Percentiles rank a stretch among this genome's conserved stretches.
Evolutionary conservation across 106 monocot genomes (phyloP).

Genomic region (Dendrobium nobile): DNA sequence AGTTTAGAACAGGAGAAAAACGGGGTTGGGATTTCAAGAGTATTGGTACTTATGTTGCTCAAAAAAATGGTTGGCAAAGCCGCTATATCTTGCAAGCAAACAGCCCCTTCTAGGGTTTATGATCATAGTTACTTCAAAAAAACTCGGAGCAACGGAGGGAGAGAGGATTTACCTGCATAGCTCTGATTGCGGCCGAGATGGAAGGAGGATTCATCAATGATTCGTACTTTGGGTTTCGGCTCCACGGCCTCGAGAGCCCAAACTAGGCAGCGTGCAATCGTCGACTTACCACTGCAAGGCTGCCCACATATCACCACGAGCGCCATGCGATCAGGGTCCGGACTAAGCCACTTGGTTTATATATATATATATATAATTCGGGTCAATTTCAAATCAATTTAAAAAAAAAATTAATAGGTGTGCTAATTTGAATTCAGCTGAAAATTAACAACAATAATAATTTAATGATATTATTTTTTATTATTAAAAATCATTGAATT

Average conservation of each 20-base stretch:
- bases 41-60: no score
- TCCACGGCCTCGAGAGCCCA: constrained; percentile 37
- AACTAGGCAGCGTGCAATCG: constrained; percentile 46
- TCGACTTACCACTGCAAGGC: constrained; percentile 96
- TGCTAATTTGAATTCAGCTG: no score
- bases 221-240: constrained; percentile 51
- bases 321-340: constrained; percentile 36
- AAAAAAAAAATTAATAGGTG: no score
- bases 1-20: no score
- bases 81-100: background rate
- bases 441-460: no score
- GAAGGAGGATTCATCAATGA: constrained; percentile 92
- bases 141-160: background rate
- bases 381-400: no score
- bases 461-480: no score
- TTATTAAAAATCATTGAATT: no score
- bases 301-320: constrained; percentile 96
- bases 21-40: no score
- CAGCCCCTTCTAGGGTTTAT: background rate
- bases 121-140: background rate
- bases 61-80: no score
- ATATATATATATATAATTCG: no score
- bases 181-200: constrained; percentile 78
- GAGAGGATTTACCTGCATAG: constrained; percentile 43
- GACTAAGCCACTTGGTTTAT: no score